Evolutionary conservation across 2,329 filamentous ascomycete genomes (phyloP).

Genomic region (Trichoderma citrinoviride): DNA sequence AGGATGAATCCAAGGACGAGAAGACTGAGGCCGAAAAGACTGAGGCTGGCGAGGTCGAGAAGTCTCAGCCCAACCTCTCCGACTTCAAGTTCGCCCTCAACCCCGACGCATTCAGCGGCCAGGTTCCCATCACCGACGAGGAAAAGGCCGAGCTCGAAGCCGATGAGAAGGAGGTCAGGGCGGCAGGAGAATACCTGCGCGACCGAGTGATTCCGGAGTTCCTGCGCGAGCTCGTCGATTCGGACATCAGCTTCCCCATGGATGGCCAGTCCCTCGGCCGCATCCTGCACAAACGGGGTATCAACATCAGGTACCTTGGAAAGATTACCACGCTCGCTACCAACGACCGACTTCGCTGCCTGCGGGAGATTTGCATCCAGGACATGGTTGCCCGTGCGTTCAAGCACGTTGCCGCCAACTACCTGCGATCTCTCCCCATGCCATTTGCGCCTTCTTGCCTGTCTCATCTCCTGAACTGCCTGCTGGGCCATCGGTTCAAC

Average conservation of each 20-base stretch:
- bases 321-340: constrained; percentile 70
- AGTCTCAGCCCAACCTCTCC: constrained; percentile 74
- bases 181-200: constrained; percentile 75
- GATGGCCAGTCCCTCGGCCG: constrained; percentile 89
- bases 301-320: constrained; percentile 96
- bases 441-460: constrained; percentile 77
- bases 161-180: constrained; percentile 85
- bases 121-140: constrained; percentile 82
- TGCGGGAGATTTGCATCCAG: constrained; percentile 75
- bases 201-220: constrained; percentile 79
- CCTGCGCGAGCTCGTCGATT: constrained; percentile 81
- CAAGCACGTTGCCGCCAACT: constrained; percentile 83
- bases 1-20: constrained; percentile 24
- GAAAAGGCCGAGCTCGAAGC: constrained; percentile 80
- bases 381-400: constrained; percentile 96
- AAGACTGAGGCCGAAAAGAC: constrained; percentile 43
- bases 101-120: constrained; percentile 92
- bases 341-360: constrained; percentile 69
- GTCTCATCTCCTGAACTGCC: constrained; percentile 88
- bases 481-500: constrained; percentile 76
- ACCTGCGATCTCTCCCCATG: constrained; percentile 75
- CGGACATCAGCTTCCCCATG: constrained; percentile 96
- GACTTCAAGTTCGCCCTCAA: constrained; percentile 87
- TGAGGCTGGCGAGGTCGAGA: constrained; percentile 21
- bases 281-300: constrained; percentile 91